phyloP scores from a whole-genome alignment of 2,329 filamentous ascomycete species.

The Cladobotryum mycophilum region DNA sequence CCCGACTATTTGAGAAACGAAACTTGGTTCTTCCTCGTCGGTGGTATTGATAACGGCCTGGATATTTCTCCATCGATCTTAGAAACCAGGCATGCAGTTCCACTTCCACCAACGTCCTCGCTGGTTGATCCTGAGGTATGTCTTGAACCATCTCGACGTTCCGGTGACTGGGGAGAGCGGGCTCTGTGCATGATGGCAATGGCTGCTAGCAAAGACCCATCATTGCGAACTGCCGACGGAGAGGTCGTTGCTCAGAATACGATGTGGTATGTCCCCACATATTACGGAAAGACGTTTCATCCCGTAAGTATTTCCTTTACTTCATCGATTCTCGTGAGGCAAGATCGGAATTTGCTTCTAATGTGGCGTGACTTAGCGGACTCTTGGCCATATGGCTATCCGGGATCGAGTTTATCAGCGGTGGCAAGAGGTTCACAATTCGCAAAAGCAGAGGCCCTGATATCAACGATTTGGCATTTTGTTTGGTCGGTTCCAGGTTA shows the following conservation, averaged over 20 bases:
- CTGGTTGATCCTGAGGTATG: constrained; percentile 33
- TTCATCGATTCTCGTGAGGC: not conserved
- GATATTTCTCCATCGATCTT: not conserved
- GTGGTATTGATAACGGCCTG: constrained; percentile 34
- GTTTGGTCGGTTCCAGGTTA: too few species aligned
- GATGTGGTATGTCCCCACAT: constrained; percentile 43
- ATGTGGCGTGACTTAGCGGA: constrained; percentile 19
- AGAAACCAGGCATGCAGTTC: constrained; percentile 1
- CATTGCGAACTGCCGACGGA: constrained; percentile 24
- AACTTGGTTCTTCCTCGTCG: constrained; percentile 45
- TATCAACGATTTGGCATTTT: not conserved
- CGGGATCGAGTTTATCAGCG: constrained; percentile 20
- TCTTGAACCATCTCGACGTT: constrained; percentile 25
- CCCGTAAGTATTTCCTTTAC: constrained; percentile 25
- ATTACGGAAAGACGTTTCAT: constrained; percentile 41
- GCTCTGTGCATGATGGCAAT: constrained; percentile 40
- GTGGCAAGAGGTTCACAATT: constrained; percentile 13
- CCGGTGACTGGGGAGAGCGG: constrained; percentile 37
- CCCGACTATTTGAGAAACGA: constrained; percentile 37
- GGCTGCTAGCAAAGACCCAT: constrained; percentile 30
- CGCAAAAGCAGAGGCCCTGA: not conserved
- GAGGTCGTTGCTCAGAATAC: constrained; percentile 25
- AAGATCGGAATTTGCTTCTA: too few species aligned
- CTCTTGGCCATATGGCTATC: constrained; percentile 32
- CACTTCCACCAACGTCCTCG: constrained; percentile 24